Percentiles rank a stretch among this genome's conserved stretches.
Evolutionary conservation across 2,329 filamentous ascomycete species (phyloP).

Genomic region (Trichoderma arundinaceum): DNA sequence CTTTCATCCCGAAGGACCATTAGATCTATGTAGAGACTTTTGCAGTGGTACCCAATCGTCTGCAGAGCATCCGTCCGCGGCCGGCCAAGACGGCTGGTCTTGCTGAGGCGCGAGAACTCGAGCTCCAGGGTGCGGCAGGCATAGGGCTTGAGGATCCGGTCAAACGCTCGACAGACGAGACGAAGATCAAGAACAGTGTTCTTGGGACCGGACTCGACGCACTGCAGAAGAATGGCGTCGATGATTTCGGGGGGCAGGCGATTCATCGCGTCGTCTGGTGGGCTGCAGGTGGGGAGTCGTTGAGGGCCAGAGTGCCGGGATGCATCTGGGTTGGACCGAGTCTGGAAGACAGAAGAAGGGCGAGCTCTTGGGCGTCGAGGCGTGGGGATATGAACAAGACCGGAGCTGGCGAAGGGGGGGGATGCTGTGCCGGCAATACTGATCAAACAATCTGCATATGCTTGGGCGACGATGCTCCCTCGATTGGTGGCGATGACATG

Average conservation of each 20-base stretch:
- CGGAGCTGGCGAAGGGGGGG: background rate
- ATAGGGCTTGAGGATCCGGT: constrained; percentile 53
- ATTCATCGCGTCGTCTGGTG: constrained; percentile 47
- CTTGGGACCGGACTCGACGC: constrained; percentile 50
- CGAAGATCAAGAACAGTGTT: constrained; percentile 53
- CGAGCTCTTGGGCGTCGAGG: background rate
- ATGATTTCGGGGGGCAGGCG: constrained; percentile 56
- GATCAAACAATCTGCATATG: constrained; percentile 16
- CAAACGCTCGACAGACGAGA: constrained; percentile 56
- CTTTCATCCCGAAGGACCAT: constrained; percentile 60
- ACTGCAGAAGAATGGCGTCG: constrained; percentile 52
- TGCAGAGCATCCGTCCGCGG: constrained; percentile 51
- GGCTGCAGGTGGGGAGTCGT: constrained; percentile 17
- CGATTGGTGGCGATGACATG: constrained; percentile 27
- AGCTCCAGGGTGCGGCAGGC: constrained; percentile 56
- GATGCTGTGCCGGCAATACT: background rate
- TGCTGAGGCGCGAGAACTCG: constrained; percentile 56
- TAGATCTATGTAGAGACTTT: constrained; percentile 57
- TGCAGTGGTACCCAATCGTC: constrained; percentile 55
- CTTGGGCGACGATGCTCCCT: background rate
- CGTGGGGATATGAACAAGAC: background rate
- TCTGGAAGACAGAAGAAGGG: background rate
- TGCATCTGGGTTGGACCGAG: constrained; percentile 12
- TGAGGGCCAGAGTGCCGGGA: constrained; percentile 9
- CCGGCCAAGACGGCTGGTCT: constrained; percentile 41